Conservation (phyloP, 345 rosid species). For the Laguncularia racemosa region DNA sequence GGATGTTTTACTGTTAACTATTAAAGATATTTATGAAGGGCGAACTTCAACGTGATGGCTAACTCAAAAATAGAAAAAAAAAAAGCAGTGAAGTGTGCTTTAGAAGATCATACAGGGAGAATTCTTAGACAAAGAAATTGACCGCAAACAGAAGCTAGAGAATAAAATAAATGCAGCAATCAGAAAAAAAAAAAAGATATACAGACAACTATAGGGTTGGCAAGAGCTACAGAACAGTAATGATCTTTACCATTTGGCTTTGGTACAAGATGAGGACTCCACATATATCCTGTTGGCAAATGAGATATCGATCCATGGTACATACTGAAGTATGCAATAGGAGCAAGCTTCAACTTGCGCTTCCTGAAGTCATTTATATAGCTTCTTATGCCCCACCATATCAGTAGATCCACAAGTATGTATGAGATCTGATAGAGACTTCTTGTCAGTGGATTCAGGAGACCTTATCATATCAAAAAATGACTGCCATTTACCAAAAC, state of each 20-base stretch:
- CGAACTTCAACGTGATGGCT: too few species aligned
- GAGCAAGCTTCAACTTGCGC: slow-evolving; percentile 72
- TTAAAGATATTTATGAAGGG: too few species aligned
- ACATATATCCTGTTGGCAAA: slow-evolving; percentile 94
- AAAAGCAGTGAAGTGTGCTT: too few species aligned
- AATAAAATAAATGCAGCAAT: too few species aligned
- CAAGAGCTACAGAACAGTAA: neutral
- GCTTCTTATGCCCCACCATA: slow-evolving; percentile 97
- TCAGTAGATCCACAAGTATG: slow-evolving; percentile 82
- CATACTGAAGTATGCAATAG: slow-evolving; percentile 91
- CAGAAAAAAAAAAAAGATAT: neutral
- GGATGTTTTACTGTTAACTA: too few species aligned
- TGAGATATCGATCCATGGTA: slow-evolving; percentile 94
- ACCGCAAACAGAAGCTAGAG: too few species aligned
- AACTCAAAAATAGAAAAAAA: too few species aligned
- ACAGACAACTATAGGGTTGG: neutral
- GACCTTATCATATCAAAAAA: slow-evolving; percentile 1
- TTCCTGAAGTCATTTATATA: slow-evolving; percentile 92
- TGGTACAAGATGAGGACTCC: slow-evolving; percentile 97
- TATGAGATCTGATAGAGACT: slow-evolving; percentile 63
- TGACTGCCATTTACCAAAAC: slow-evolving; percentile 9
- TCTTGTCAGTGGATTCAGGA: slow-evolving; percentile 3
- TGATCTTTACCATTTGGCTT: slow-evolving; percentile 75
- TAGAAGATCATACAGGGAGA: too few species aligned
- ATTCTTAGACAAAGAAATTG: too few species aligned